Evolutionary conservation across 108 stramenopile species (phyloP), one percentile per base, ranked within the genome.

Genomic region (Schizochytrium sp.): DNA sequence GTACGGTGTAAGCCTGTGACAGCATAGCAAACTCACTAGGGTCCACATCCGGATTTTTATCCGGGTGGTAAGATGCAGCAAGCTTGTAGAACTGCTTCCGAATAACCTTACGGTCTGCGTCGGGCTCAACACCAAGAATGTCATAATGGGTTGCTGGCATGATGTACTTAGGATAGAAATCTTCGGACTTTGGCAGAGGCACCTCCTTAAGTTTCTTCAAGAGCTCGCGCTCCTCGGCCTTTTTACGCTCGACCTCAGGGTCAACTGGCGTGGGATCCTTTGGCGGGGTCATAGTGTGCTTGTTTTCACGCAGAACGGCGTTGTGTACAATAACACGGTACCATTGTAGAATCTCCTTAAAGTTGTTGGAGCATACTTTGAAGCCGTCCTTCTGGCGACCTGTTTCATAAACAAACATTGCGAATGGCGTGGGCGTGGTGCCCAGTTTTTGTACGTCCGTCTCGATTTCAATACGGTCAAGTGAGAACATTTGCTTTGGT

Each of bases 51-150:
- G 76, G 76, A 53, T 83, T 83, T 53, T 83, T 83, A 53, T 83
- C 76, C 0, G 76, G 76, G 53, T 83, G 76, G 15, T 55, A 55
- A 10, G 12, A 49, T 5, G 76, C 76, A 5, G 76, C 76, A 38
- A 83, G 47, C 53, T 83, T 83, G 53, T 83, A 83, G 76, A 83
- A 83, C 47, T 49, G 50, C 76, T 83, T 83, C 28, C 76, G 76
- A 3, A 83, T 83, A 5, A 55, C 50, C 76, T 55, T 55, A 13
- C 76, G 10, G 38, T 10, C 53, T 47, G 76, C 76, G 10, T 47
- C 55, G 5, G 76, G 53, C 53, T 49, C 17, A 7, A 83, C 76
- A 53, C 76, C 76, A 28, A 83, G 45, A 55, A 83, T 49, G 28
- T 83, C 76, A 28, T 83, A 83, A 40, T 83, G 47, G 1, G 76